phyloP scores from a whole-genome alignment of 1,284 basidiomycete species.

The Moniliophthora roreri region DNA sequence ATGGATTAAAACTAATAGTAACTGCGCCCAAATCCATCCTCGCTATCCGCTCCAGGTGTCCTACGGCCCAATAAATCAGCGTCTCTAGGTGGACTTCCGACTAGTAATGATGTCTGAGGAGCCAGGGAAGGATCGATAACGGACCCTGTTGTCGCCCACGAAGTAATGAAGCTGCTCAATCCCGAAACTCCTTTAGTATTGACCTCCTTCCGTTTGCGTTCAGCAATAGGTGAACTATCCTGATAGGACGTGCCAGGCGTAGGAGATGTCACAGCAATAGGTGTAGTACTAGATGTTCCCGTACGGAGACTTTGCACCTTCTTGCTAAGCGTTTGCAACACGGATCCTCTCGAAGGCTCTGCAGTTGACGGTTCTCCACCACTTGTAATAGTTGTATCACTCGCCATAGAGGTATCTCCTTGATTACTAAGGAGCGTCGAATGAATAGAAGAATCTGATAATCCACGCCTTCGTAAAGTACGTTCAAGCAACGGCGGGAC shows the following conservation, averaged over 20 bases:
- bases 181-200: neutral
- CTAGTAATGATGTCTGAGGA: neutral
- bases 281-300: slow-evolving; percentile 6
- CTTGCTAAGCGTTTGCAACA: slow-evolving; percentile 51
- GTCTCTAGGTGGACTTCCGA: slow-evolving; percentile 1
- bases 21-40: neutral
- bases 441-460: slow-evolving; percentile 90
- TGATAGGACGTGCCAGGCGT: slow-evolving; percentile 1
- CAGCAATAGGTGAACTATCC: slow-evolving; percentile 1
- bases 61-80: neutral
- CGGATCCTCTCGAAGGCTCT: slow-evolving; percentile 41
- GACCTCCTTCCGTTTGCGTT: neutral
- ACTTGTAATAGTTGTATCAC: slow-evolving; percentile 3
- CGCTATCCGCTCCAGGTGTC: neutral
- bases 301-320: slow-evolving; percentile 48
- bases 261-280: neutral
- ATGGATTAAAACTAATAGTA: neutral
- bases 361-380: slow-evolving; percentile 8
- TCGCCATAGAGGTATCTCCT: slow-evolving; percentile 30
- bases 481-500: slow-evolving; percentile 57
- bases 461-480: slow-evolving; percentile 72
- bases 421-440: slow-evolving; percentile 70
- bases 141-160: neutral
- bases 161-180: slow-evolving; percentile 2
- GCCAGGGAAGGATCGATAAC: neutral